phyloP scores from a whole-genome alignment of 495 filamentous ascomycete genomes.

The Aeminium ludgeri region DNA sequence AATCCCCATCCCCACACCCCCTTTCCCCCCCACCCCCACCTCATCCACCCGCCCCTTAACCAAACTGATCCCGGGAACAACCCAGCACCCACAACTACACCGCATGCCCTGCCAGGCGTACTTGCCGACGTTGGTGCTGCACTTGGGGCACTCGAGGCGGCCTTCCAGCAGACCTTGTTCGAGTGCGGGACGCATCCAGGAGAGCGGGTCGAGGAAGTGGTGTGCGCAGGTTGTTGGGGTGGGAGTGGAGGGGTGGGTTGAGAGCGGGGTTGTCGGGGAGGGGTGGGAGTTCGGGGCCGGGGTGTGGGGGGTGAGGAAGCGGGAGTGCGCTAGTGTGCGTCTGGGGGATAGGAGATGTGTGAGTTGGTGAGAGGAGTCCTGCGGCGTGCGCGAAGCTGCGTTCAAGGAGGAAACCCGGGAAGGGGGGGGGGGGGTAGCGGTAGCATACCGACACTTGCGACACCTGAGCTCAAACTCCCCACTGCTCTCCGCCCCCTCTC shows the following conservation, averaged over 20 bases:
- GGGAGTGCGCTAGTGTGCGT: conserved; percentile 43
- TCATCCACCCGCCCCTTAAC: conserved; percentile 70
- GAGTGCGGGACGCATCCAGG: conserved; percentile 79
- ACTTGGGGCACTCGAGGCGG: conserved; percentile 70
- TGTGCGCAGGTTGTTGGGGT: conserved; percentile 66
- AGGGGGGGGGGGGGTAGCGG: background rate
- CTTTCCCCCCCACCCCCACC: conserved; percentile 21
- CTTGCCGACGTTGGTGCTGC: conserved; percentile 64
- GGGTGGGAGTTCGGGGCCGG: conserved; percentile 78
- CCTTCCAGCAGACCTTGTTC: conserved; percentile 63
- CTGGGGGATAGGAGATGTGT: too few species aligned
- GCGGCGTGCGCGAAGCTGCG: too few species aligned
- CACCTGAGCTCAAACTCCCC: conserved; percentile 33
- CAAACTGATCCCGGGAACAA: conserved; percentile 77
- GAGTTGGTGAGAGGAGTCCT: too few species aligned
- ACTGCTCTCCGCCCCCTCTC: conserved; percentile 1
- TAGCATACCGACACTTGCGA: conserved; percentile 34
- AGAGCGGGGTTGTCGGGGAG: conserved; percentile 86
- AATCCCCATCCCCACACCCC: conserved; percentile 11
- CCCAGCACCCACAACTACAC: conserved; percentile 82
- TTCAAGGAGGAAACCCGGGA: too few species aligned
- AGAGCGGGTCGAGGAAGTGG: conserved; percentile 74
- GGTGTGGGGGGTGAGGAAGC: conserved; percentile 42
- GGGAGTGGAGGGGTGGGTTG: conserved; percentile 55
- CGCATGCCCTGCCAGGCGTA: conserved; percentile 92